Conservation (phyloP, 495 filamentous ascomycete species). For the Hyphodiscus hymeniophilus region DNA sequence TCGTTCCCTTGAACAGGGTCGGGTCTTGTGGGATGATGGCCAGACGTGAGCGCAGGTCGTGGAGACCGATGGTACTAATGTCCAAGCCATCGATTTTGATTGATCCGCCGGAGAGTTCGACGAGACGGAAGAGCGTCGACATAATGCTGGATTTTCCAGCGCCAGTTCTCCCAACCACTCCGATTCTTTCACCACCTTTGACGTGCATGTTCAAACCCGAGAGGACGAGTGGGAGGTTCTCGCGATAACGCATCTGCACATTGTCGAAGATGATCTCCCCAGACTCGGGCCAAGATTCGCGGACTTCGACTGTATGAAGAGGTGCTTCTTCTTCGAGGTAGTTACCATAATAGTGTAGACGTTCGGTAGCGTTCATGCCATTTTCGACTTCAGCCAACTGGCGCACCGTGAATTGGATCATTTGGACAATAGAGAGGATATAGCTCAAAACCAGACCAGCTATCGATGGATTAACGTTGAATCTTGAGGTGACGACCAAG, state of each 20-base stretch:
- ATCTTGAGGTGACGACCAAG: conserved; percentile 89
- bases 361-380: conserved; percentile 93
- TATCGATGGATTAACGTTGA: conserved; percentile 75
- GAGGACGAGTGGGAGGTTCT: conserved; percentile 74
- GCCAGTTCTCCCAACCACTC: conserved; percentile 88
- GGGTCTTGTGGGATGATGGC: conserved; percentile 97
- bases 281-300: conserved; percentile 68
- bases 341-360: conserved; percentile 86
- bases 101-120: conserved; percentile 72
- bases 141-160: conserved; percentile 95
- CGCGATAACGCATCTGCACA: conserved; percentile 87
- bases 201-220: conserved; percentile 71
- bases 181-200: conserved; percentile 78
- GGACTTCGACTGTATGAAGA: conserved; percentile 59
- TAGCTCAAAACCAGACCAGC: conserved; percentile 85
- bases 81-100: conserved; percentile 90
- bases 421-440: conserved; percentile 88
- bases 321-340: conserved; percentile 83
- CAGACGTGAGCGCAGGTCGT: conserved; percentile 78
- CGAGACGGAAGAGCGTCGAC: conserved; percentile 83
- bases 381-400: conserved; percentile 96
- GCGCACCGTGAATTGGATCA: conserved; percentile 90
- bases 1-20: conserved; percentile 86
- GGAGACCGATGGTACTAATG: conserved; percentile 74
- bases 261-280: conserved; percentile 80